Evolutionary conservation across 306 rosid species (phyloP).

Genomic region (Mucuna pruriens): DNA sequence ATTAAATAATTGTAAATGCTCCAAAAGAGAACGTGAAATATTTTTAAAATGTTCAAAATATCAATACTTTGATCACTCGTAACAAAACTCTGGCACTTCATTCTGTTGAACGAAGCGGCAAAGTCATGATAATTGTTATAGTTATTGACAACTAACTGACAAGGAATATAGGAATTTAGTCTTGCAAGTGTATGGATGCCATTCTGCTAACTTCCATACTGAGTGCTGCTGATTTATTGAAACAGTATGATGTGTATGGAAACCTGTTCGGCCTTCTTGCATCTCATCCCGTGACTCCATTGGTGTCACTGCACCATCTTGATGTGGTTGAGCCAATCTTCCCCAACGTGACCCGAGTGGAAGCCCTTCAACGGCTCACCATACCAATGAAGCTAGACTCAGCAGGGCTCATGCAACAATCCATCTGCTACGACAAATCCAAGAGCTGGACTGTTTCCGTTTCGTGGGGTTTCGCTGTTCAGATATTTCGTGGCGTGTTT

Average conservation of each 20-base stretch:
- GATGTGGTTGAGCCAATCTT: constrained; percentile 98
- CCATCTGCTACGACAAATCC: constrained; percentile 81
- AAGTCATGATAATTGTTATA: not conserved
- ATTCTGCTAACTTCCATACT: constrained; percentile 18
- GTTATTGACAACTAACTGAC: no score
- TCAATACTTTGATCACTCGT: not conserved
- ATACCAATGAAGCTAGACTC: constrained; percentile 87
- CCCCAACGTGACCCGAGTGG: constrained; percentile 70
- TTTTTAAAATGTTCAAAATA: not conserved
- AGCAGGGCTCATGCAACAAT: constrained; percentile 93
- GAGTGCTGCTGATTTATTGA: constrained; percentile 31
- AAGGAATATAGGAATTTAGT: not conserved
- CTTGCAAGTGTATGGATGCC: constrained; percentile 3
- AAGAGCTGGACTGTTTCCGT: constrained; percentile 85
- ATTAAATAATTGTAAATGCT: not conserved
- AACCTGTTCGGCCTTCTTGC: constrained; percentile 96
- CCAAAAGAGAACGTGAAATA: not conserved
- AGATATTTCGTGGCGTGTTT: constrained; percentile 82
- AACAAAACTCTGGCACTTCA: not conserved
- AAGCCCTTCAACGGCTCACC: constrained; percentile 77
- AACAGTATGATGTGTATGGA: constrained; percentile 96
- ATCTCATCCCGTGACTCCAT: constrained; percentile 90
- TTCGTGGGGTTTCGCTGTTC: constrained; percentile 96
- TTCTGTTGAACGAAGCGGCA: constrained; percentile 13
- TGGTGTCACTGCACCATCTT: constrained; percentile 94